These are phyloP conservation scores for Geum urbanum DNA, from an alignment of 306 rosid genomes.

Conservation along the genomic window DNA sequence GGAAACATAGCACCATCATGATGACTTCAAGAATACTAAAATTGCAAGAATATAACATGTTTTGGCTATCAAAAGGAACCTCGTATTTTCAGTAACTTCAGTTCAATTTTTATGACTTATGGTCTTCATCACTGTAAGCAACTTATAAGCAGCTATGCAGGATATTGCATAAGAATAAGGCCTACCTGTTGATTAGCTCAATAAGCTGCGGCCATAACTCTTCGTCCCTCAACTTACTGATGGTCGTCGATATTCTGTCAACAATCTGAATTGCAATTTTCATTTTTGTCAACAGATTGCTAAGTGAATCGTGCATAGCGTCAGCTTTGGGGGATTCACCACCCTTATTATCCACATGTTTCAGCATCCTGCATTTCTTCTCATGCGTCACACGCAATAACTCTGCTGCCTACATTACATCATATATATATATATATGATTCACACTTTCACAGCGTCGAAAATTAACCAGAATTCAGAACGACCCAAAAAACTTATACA, in stretches of 20 bases:
- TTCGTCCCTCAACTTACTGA: slow-evolving; percentile 65
- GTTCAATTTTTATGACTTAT: background rate
- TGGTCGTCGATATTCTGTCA: slow-evolving; percentile 63
- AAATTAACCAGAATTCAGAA: no score
- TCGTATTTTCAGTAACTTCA: background rate
- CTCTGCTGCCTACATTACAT: slow-evolving; percentile 58
- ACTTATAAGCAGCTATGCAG: background rate
- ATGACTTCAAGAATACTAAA: background rate
- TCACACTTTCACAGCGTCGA: no score
- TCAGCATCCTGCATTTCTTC: slow-evolving; percentile 63
- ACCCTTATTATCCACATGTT: slow-evolving; percentile 33
- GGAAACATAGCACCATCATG: background rate
- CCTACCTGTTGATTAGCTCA: slow-evolving; percentile 60
- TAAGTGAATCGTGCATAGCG: slow-evolving; percentile 34
- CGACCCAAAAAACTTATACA: no score
- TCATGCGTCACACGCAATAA: slow-evolving; percentile 56
- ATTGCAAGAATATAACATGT: background rate
- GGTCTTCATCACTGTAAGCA: background rate
- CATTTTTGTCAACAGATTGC: slow-evolving; percentile 48
- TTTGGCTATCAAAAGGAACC: background rate
- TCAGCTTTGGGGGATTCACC: slow-evolving; percentile 44
- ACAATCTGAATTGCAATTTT: slow-evolving; percentile 74
- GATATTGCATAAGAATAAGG: background rate
- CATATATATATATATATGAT: background rate
- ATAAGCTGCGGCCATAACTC: slow-evolving; percentile 68